Evolutionary conservation across 495 filamentous ascomycete genomes (phyloP), one percentile per base, ranked within the genome.

Genomic region (Articulospora tetracladia): DNA sequence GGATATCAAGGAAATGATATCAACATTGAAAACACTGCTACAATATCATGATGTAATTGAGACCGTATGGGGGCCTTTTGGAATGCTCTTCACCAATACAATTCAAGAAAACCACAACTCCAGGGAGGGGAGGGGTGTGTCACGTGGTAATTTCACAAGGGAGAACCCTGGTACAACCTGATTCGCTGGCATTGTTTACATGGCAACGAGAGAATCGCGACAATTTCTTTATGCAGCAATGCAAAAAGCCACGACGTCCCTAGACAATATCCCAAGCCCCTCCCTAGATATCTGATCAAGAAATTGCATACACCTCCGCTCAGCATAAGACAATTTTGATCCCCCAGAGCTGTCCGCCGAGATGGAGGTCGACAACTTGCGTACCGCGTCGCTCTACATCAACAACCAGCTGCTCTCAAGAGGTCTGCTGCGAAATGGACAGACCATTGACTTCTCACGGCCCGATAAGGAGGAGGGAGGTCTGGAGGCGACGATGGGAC

Each of bases 361-460:
- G 32, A 94, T 94, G 85, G 92, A 95, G 69, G 72, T 83, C 56
- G 83, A 88, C 57, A 93, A 89, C 74, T 77, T 97, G 48, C 83
- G 88, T 65, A 91, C 91, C 58, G 94, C 94, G 25, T 96, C 93
- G 57, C 84, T 85, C 49, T 98, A 98, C 74, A 89, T 98, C 75
- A 98, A 98, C 77, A 97, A 97, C 71, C 86, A 96, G 58, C 79
- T 98, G 28, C 83, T 97, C 32, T 91, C 93, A 3, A 86, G 94
- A 41, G 94, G 94, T 20, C 79, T 98, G 22, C 75, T 98, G 12
- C 88, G 89, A 68, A 88, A 90, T 85, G 89, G 91, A 64, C 80
- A 83, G 58, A 82, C 82, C 28, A 94, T 98, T 71, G 85, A 96
- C 69, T 98, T 98, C 70, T 86, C 89, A 60, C 74, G 83, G 28